Evolutionary conservation across 176 grass and related monocot species (phyloP).

Genomic region (Triticum aestivum): DNA sequence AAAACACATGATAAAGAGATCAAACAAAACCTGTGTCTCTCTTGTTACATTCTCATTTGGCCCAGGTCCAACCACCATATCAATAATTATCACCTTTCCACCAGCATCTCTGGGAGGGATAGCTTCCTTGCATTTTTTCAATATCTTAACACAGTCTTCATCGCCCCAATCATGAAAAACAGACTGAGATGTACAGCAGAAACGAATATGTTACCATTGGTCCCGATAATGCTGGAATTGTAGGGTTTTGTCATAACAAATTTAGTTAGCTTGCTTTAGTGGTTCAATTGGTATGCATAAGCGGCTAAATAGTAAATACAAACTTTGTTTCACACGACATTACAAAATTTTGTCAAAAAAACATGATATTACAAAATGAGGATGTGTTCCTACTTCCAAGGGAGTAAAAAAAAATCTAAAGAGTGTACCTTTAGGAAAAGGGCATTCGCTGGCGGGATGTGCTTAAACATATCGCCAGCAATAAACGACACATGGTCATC

Average conservation of each 20-base stretch:
- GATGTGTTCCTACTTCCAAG: neutral
- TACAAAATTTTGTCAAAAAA: too few relatives aligned
- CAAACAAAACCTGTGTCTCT: slow-evolving; percentile 24
- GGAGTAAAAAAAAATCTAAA: neutral
- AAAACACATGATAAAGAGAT: slow-evolving; percentile 19
- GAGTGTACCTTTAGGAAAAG: slow-evolving; percentile 42
- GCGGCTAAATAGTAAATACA: neutral
- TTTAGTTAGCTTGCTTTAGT: neutral
- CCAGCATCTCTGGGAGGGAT: slow-evolving; percentile 30
- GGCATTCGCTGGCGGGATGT: slow-evolving; percentile 34
- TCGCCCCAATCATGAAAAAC: slow-evolving; percentile 42
- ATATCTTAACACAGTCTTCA: slow-evolving; percentile 37
- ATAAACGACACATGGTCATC: slow-evolving; percentile 11
- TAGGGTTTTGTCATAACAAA: neutral
- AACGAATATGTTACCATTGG: neutral
- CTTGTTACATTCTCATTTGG: neutral
- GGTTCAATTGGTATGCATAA: neutral
- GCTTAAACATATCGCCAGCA: slow-evolving; percentile 40
- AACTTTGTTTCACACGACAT: neutral
- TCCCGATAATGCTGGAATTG: neutral
- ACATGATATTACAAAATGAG: neutral
- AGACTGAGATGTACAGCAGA: slow-evolving; percentile 24
- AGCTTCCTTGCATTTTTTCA: slow-evolving; percentile 37
- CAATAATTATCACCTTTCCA: slow-evolving; percentile 41
- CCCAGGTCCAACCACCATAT: slow-evolving; percentile 31